These are phyloP conservation scores for Fragaria iinumae DNA, from an alignment of 306 rosid species.

Conservation along the genomic window DNA sequence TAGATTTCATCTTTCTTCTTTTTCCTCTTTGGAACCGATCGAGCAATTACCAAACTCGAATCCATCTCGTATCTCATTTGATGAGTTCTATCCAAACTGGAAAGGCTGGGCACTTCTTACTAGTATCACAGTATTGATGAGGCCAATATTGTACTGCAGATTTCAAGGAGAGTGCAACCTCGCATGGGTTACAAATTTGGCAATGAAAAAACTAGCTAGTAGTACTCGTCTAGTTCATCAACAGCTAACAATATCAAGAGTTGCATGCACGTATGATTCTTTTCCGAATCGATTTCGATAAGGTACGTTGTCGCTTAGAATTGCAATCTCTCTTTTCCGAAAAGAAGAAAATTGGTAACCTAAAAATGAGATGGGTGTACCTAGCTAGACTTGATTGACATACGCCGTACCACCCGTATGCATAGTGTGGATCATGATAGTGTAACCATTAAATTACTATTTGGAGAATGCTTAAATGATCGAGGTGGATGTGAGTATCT, in stretches of 20 bases:
- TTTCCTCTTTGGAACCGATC: background rate
- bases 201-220: background rate
- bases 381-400: too few relatives aligned
- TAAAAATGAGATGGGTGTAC: too few relatives aligned
- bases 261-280: background rate
- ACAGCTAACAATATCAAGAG: background rate
- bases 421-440: too few relatives aligned
- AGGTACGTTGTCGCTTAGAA: too few relatives aligned
- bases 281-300: too few relatives aligned
- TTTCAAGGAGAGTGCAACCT: background rate
- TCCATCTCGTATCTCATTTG: background rate
- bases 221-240: background rate
- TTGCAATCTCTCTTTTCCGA: too few relatives aligned
- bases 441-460: too few relatives aligned
- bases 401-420: too few relatives aligned
- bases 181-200: slow-evolving; percentile 4
- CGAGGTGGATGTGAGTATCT: too few relatives aligned
- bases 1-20: background rate
- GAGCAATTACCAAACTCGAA: background rate
- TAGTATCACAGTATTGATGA: background rate
- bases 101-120: background rate
- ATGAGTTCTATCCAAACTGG: background rate
- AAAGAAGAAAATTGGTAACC: too few relatives aligned
- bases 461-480: too few relatives aligned
- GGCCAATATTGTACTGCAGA: background rate